Conservation (phyloP, 2,329 filamentous ascomycete genomes). For the Bretziella fagacearum region DNA sequence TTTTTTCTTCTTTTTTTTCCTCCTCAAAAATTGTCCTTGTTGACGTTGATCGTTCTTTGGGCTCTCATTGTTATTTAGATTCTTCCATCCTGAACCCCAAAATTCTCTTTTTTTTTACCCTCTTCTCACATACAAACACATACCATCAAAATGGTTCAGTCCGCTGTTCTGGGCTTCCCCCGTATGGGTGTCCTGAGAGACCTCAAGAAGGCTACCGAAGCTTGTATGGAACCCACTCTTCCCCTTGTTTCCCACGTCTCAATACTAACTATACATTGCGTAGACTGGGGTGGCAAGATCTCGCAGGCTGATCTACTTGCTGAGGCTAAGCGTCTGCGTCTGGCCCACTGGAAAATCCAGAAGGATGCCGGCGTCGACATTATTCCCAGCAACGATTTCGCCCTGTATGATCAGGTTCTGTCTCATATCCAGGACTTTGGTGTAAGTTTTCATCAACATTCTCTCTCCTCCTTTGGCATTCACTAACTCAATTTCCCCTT, state of each 20-base stretch:
- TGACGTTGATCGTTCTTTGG: constrained; percentile 4
- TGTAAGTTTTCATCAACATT: constrained; percentile 36
- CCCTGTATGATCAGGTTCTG: constrained; percentile 94
- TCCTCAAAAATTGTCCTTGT: constrained; percentile 10
- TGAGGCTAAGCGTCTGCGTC: constrained; percentile 92
- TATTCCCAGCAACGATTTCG: constrained; percentile 99
- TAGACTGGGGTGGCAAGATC: constrained; percentile 80
- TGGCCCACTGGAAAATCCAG: constrained; percentile 98
- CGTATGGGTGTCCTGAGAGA: constrained; percentile 97
- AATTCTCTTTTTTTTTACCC: neutral
- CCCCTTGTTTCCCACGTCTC: constrained; percentile 8
- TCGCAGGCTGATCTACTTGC: constrained; percentile 76
- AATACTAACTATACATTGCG: constrained; percentile 14
- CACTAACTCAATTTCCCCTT: constrained; percentile 11
- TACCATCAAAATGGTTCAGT: constrained; percentile 42
- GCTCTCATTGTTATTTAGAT: too few species aligned
- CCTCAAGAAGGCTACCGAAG: constrained; percentile 99
- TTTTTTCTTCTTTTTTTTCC: constrained; percentile 6
- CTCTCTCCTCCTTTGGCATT: constrained; percentile 4
- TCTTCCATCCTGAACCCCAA: neutral
- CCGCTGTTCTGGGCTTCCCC: constrained; percentile 88
- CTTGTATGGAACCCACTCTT: constrained; percentile 34
- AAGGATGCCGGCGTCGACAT: constrained; percentile 94
- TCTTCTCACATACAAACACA: constrained; percentile 15
- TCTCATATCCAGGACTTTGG: constrained; percentile 97